Base-by-base conservation (phyloP, 2,329 filamentous ascomycete genomes). In the Trichoderma endophyticum region DNA sequence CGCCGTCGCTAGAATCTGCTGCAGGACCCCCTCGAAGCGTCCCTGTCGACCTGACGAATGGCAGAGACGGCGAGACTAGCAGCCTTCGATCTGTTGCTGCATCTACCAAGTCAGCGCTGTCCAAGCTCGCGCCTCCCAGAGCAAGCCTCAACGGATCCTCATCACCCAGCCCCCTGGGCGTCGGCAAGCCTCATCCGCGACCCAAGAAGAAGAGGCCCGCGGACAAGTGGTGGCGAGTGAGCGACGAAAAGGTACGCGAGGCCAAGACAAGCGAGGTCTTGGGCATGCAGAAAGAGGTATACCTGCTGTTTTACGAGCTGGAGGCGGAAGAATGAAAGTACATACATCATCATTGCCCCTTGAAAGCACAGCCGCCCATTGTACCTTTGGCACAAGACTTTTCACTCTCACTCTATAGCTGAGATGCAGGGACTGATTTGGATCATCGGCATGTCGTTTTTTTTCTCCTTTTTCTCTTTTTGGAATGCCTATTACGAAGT, bases 241-340 rank as follows among this genome's bases (percentile, higher is more conserved):
- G 95, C 75, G 96, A 99, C 80, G 96, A 99, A 75, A 97, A 97
- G 82, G 90, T 98, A 77, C 96, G 95, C 79, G 95, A 98, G 82
- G 92, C 94, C 75, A 97, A 95, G 84, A 98, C 95, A 6, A 89
- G 87, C 70, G 96, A 99, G 76, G 94, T 99, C 7, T 81, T 99
- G 72, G 90, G 90, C 8, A 97, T 98, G 94, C 94, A 98, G 82
- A 92, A 91, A 77, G 96, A 99, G 82, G 95, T 98, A 0, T 99
- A 99, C 81, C 84, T 99, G 79, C 82, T 99, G 66, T 99, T 99
- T 81, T 99, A 99, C 82, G 95, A 98, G 84, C 84, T 97, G 77
- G 92, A 95, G 75, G 86, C 85, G 76, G 81, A 82, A 73, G 68
- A 54, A 62, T 77, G 74, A 73, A 73, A 43, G 56, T 14, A 36